These are phyloP conservation scores for Paspalum vaginatum DNA, from an alignment of 176 grass and related monocot genomes.

Conservation along the genomic window DNA sequence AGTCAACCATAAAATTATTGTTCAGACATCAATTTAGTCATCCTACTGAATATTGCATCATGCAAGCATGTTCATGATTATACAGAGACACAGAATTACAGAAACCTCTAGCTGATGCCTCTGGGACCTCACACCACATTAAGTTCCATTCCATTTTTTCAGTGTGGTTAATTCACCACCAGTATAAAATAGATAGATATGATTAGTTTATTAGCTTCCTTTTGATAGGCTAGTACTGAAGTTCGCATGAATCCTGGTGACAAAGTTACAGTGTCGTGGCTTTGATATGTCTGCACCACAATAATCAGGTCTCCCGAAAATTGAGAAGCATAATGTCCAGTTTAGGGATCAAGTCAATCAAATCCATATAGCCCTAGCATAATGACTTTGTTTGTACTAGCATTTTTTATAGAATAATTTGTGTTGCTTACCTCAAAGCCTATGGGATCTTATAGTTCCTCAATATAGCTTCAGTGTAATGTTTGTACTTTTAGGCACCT, in stretches of 20 bases:
- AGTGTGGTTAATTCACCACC: not conserved
- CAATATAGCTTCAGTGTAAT: not conserved
- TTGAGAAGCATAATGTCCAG: not conserved
- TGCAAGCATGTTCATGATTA: too few relatives aligned
- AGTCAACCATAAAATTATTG: slow-evolving; percentile 11
- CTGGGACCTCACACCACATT: not conserved
- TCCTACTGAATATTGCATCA: too few relatives aligned
- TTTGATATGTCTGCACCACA: not conserved
- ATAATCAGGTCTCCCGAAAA: not conserved
- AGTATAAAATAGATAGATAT: not conserved
- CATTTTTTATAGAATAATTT: not conserved
- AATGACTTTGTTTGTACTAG: not conserved
- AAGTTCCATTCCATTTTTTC: not conserved
- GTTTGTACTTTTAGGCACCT: not conserved
- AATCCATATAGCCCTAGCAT: not conserved
- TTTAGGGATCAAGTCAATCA: not conserved
- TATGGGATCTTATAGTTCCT: not conserved
- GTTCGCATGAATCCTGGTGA: not conserved
- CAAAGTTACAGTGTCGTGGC: not conserved
- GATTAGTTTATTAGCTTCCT: not conserved
- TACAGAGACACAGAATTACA: not conserved
- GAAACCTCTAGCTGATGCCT: not conserved
- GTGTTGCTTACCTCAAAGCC: too few relatives aligned
- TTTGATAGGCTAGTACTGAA: not conserved
- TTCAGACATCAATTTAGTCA: not conserved